These are phyloP conservation scores for Serendipita vermifera DNA, from an alignment of 768 basidiomycete genomes.

Conservation along the genomic window DNA sequence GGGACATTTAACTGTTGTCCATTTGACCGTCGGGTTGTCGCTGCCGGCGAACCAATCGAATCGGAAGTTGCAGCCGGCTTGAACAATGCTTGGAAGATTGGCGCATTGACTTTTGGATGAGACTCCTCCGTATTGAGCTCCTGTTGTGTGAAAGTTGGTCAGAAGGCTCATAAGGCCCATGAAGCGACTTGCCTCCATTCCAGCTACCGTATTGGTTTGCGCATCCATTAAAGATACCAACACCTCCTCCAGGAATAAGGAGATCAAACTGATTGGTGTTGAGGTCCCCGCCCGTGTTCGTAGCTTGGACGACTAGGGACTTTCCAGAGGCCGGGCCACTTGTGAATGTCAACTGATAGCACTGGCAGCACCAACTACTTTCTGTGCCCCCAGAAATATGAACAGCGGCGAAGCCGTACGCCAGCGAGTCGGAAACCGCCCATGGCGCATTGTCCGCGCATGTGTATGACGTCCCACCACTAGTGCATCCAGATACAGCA, in stretches of 20 bases:
- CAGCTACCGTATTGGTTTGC: slow-evolving; percentile 18
- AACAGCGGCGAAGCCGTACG: slow-evolving; percentile 17
- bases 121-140: slow-evolving; percentile 14
- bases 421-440: slow-evolving; percentile 13
- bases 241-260: slow-evolving; percentile 20
- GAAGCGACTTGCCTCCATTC: slow-evolving; percentile 12
- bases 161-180: slow-evolving; percentile 13
- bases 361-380: slow-evolving; percentile 18
- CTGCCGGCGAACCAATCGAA: slow-evolving; percentile 18
- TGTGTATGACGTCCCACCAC: slow-evolving; percentile 13
- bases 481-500: slow-evolving; percentile 13
- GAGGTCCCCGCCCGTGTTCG: slow-evolving; percentile 18
- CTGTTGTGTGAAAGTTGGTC: not conserved
- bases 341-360: slow-evolving; percentile 21
- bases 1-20: slow-evolving; percentile 19
- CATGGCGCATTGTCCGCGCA: slow-evolving; percentile 15
- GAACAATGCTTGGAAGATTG: slow-evolving; percentile 18
- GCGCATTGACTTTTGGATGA: slow-evolving; percentile 18
- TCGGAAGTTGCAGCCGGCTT: slow-evolving; percentile 21
- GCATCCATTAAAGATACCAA: slow-evolving; percentile 18
- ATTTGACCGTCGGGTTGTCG: slow-evolving; percentile 16
- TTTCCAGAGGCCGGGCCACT: slow-evolving; percentile 18
- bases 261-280: not conserved
- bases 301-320: slow-evolving; percentile 20
- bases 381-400: slow-evolving; percentile 13